A percentile compares a stretch with the other conserved stretches of the same genome.
Evolutionary conservation across 164 flowering plant species (phyloP).

Genomic region (Vitis rupestris): DNA sequence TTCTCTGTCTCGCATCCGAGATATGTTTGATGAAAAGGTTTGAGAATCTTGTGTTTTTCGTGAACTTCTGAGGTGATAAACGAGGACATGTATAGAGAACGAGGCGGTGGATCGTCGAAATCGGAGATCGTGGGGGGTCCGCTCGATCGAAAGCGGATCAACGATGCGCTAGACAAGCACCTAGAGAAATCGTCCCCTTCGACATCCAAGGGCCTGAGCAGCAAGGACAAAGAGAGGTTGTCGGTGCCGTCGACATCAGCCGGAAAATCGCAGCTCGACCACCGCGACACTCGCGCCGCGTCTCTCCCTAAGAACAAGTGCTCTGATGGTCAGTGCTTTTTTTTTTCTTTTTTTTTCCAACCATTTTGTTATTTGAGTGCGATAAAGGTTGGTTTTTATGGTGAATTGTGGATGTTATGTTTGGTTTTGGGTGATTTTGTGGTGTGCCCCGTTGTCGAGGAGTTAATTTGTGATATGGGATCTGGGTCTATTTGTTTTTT

Average conservation of each 20-base stretch:
- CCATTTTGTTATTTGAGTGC: no score
- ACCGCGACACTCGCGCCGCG: conserved; percentile 32
- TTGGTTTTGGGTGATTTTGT: not conserved
- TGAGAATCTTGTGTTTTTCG: not conserved
- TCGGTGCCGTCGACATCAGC: conserved; percentile 43
- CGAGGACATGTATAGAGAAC: conserved; percentile 39
- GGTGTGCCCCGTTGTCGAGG: no score
- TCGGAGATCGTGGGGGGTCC: conserved; percentile 37
- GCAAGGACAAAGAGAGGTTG: conserved; percentile 35
- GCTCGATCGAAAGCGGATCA: conserved; percentile 55
- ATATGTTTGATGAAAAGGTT: not conserved
- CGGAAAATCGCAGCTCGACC: conserved; percentile 37
- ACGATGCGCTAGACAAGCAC: conserved; percentile 64
- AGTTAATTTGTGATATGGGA: no score
- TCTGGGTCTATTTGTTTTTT: no score
- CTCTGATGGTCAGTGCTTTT: conserved; percentile 39
- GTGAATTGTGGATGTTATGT: not conserved
- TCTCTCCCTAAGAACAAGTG: conserved; percentile 38
- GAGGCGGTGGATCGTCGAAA: conserved; percentile 51
- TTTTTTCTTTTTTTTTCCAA: not conserved
- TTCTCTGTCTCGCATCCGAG: not conserved
- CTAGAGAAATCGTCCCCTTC: conserved; percentile 58
- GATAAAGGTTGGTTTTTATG: not conserved
- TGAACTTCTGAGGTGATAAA: no score
- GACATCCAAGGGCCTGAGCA: conserved; percentile 32